Percentiles rank a stretch among this genome's conserved stretches.
These are phyloP conservation scores for Cercophora newfieldiana DNA, from an alignment of 495 filamentous ascomycete genomes.

Conservation along the genomic window DNA sequence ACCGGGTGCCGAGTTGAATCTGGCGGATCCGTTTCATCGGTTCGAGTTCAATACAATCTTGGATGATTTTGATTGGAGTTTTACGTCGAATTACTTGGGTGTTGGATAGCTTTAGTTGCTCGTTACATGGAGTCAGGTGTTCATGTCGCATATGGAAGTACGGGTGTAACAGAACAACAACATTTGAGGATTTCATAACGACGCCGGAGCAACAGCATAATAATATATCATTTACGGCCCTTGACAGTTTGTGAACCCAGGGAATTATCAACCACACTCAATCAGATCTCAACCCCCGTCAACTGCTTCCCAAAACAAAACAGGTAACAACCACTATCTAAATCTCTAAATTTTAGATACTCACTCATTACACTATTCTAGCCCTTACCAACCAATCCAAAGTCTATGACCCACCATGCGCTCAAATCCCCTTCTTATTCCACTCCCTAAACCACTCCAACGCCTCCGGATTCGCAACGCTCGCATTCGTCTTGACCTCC, in stretches of 20 bases:
- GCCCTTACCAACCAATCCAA: neutral
- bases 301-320: no score
- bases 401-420: neutral
- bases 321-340: no score
- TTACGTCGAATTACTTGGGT: constrained; percentile 28
- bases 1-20: constrained; percentile 24
- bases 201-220: no score
- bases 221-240: no score
- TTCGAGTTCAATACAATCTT: constrained; percentile 48
- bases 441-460: constrained; percentile 82
- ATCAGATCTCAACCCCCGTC: no score
- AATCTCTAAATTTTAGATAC: no score
- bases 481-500: constrained; percentile 80
- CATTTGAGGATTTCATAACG: no score
- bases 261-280: no score
- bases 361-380: neutral
- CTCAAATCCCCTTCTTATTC: constrained; percentile 42
- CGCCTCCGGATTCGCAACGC: constrained; percentile 80
- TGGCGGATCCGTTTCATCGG: constrained; percentile 35
- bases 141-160: neutral
- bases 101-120: neutral
- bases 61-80: constrained; percentile 50
- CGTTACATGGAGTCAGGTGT: neutral
- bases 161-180: no score
- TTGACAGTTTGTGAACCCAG: no score